Base-by-base conservation (phyloP, 371 early-diverging fungal species). In the Apophysomyces elegans region DNA sequence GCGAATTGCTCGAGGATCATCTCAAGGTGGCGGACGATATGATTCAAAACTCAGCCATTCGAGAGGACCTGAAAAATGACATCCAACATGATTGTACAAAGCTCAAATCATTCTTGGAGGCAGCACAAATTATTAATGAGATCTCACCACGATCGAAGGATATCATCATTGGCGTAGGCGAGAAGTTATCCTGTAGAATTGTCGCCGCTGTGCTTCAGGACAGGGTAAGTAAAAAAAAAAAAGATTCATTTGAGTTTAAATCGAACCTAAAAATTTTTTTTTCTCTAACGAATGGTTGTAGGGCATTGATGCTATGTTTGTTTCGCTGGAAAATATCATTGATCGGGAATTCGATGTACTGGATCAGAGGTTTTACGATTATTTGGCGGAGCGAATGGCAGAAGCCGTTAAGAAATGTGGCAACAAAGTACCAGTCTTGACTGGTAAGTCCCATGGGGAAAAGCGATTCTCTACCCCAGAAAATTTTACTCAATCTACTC, bases 81-180 rank as follows among this genome's bases (percentile, higher is more conserved):
- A 77, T 98, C 45, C 82, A 80, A 21, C 79, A 82, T 21, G 96
- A 94, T 65, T 96, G 96, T 65, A 75, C 78, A 35, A 86, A 87
- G 14, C 84, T 99, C 26, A 76, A 86, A 54, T 85, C 87, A 3
- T 96, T 98, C 72, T 84, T 99, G 77, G 86, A 92, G n/a, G 99
- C 99, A 3, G 95, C 96, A n/a, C 73, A 93, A 81, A 91, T 95
- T 62, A 97, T 99, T 70, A 93, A 94, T 62, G 99, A 99, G 75
- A 92, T 98, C 18, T 96, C 98, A 16, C 96, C 97, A 57, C 85
- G 96, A 64, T 96, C 98, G 2, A 84, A 91, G 65, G 99, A 99
- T 77, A 88, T 96, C 62, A 96, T 99, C 62, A 89, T 99, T 67
- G 93, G 95, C 58, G 88, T 88, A 14, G 99, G 99, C 59, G 99